phyloP scores from a whole-genome alignment of 2,329 filamentous ascomycete genomes.

The Penicillium sclerotigenum region DNA sequence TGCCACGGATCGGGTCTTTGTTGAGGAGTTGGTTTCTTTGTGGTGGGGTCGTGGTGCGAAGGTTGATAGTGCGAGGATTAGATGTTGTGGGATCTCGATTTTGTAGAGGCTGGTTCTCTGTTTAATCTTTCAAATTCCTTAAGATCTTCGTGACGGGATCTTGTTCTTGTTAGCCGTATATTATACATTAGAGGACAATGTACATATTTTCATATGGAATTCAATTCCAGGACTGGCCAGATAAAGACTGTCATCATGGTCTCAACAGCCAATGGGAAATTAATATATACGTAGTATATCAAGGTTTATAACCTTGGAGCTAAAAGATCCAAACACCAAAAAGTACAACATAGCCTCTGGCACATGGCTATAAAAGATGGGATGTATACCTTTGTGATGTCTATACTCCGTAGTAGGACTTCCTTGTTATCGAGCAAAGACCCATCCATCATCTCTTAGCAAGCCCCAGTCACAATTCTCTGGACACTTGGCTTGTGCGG shows the following conservation, averaged over 20 bases:
- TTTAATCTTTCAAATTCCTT: neutral
- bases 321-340: conserved; percentile 3
- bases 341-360: conserved; percentile 5
- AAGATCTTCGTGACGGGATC: neutral
- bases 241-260: too few species aligned
- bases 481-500: too few species aligned
- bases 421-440: too few species aligned
- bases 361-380: too few species aligned
- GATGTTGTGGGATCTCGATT: conserved; percentile 49
- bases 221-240: too few species aligned
- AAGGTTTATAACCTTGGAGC: conserved; percentile 9
- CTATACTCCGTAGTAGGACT: too few species aligned
- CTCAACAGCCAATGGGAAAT: too few species aligned
- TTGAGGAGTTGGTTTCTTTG: conserved; percentile 44
- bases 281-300: conserved; percentile 4
- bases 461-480: too few species aligned
- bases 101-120: conserved; percentile 27
- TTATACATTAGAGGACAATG: neutral
- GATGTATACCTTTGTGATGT: too few species aligned
- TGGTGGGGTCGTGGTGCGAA: conserved; percentile 47
- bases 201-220: neutral
- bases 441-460: too few species aligned
- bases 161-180: neutral
- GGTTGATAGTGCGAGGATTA: conserved; percentile 44
- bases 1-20: conserved; percentile 45